phyloP scores from a whole-genome alignment of 352 stramenopile genomes.

The Phytophthora cactorum region DNA sequence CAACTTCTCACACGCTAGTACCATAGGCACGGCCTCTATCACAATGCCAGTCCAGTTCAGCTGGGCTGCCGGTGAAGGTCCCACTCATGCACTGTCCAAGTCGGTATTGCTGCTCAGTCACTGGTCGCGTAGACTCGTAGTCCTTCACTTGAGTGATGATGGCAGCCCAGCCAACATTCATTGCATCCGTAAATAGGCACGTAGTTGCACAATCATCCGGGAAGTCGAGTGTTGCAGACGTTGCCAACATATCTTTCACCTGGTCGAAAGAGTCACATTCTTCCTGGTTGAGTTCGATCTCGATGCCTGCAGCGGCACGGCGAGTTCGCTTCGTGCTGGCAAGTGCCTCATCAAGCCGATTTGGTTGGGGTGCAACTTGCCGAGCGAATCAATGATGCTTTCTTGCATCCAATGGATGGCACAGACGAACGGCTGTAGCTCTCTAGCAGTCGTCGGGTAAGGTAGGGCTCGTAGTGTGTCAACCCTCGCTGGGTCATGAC shows the following conservation, averaged over 20 bases:
- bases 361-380: neutral
- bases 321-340: neutral
- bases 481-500: neutral
- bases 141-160: constrained; percentile 7
- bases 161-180: neutral
- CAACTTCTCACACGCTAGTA: neutral
- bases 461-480: neutral
- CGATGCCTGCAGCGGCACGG: neutral
- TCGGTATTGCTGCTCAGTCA: neutral
- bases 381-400: neutral
- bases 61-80: constrained; percentile 1
- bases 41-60: constrained; percentile 1
- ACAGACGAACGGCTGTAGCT: neutral
- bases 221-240: neutral
- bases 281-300: neutral
- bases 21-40: constrained; percentile 1
- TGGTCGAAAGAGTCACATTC: neutral
- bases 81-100: constrained; percentile 3
- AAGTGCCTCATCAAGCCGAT: neutral
- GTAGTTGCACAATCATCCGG: neutral
- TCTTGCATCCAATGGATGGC: neutral
- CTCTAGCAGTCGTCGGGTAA: neutral
- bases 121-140: neutral
- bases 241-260: neutral
- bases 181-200: neutral